Base-by-base conservation (phyloP, 2,329 filamentous ascomycete species). In the Exophiala alcalophila region DNA sequence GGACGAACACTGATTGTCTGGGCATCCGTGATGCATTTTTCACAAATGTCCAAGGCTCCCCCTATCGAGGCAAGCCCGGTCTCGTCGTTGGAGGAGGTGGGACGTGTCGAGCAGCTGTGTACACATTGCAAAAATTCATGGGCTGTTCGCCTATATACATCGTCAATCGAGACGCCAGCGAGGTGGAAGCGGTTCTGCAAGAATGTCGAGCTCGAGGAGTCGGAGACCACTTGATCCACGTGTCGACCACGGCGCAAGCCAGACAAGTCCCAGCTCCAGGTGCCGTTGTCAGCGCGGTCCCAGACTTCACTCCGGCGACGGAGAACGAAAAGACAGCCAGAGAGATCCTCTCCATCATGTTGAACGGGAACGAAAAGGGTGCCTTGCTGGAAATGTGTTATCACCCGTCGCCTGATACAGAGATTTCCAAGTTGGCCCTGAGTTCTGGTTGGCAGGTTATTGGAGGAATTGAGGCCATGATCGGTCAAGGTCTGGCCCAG, bases 311-410 rank as follows among this genome's bases (percentile, higher is more conserved):
- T n/a, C 86, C 86, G 0, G 70, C 70, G 55, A 83, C 80, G 0
- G 63, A 70, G 2, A 74, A 73, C 19, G 86, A 92, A 68, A 67
- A 72, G 19, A 66, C 70, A 28, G 78, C 83, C 3, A 69, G 85
- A 1, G 61, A 64, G 1, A 71, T 86, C 0, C 58, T 72, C 16
- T 53, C 62, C 49, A 56, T 54, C 7, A 64, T 72, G 44, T 47
- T 72, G 35, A 53, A 56, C 0, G 42, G 42, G 15, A 59, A 69
- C 20, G 65, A 74, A 48, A 83, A 83, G 63, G 84, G 83, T 5
- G 79, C 79, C 5, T 77, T 90, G 43, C 62, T 90, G 47, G 85
- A 90, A 63, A 90, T 91, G 85, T 89, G 84, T 69, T 90, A 90
- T 61, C 86, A 89, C 60, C 86, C 86, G 0, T 63, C 72, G 2